phyloP scores from a whole-genome alignment of 2,329 filamentous ascomycete species.

The Peltaster fructicola region DNA sequence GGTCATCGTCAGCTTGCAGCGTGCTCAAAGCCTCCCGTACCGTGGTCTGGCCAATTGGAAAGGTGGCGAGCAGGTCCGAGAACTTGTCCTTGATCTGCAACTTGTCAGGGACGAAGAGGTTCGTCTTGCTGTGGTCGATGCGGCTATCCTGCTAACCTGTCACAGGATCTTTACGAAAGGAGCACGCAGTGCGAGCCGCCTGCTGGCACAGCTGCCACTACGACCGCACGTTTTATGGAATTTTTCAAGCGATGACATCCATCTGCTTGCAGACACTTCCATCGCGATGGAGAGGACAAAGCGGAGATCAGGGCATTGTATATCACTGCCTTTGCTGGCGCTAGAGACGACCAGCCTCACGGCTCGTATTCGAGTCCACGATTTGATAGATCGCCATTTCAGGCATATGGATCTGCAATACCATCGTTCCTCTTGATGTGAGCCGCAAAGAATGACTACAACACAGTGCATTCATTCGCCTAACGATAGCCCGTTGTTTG shows the following conservation, averaged over 20 bases:
- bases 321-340: too few relatives aligned
- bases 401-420: too few relatives aligned
- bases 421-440: too few relatives aligned
- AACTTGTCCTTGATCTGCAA: conserved; percentile 63
- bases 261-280: too few relatives aligned
- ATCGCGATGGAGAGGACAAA: too few relatives aligned
- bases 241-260: conserved; percentile 31
- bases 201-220: conserved; percentile 15
- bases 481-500: too few relatives aligned
- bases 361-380: too few relatives aligned
- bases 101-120: conserved; percentile 81
- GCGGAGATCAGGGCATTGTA: too few relatives aligned
- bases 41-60: conserved; percentile 34
- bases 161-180: conserved; percentile 40
- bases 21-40: conserved; percentile 74
- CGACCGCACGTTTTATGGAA: conserved; percentile 22
- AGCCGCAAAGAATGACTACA: too few relatives aligned
- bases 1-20: conserved; percentile 76
- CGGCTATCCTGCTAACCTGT: conserved; percentile 6
- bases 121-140: conserved; percentile 20
- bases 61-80: conserved; percentile 41
- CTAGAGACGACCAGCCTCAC: too few relatives aligned
- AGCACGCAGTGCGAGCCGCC: conserved; percentile 35
- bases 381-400: too few relatives aligned
- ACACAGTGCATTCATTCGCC: too few relatives aligned